Evolutionary conservation across 2,329 filamentous ascomycete species (phyloP).

Genomic region (Trichoderma oligosporum): DNA sequence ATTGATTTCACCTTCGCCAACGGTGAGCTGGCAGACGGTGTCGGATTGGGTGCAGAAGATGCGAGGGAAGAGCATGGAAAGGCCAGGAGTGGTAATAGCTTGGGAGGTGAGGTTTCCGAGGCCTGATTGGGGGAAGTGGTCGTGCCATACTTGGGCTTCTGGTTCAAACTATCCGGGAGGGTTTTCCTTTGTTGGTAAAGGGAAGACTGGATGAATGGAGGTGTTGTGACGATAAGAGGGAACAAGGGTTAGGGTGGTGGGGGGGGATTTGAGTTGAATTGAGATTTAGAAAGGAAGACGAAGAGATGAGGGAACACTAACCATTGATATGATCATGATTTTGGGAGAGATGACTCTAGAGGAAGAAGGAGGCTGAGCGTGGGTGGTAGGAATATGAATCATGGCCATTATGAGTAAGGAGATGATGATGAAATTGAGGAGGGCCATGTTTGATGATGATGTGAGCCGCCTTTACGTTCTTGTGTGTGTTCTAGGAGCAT

Average conservation of each 20-base stretch:
- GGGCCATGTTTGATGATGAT: not conserved
- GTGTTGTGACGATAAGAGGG: not conserved
- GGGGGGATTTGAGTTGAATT: not conserved
- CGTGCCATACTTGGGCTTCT: conserved; percentile 60
- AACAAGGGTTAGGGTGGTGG: no score
- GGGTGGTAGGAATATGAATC: not conserved
- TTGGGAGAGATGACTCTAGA: conserved; percentile 47
- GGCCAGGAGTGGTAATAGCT: conserved; percentile 57
- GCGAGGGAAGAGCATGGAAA: conserved; percentile 62
- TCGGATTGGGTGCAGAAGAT: conserved; percentile 60
- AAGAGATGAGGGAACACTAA: conserved; percentile 32
- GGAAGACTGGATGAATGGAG: not conserved
- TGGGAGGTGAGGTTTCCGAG: conserved; percentile 54
- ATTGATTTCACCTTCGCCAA: conserved; percentile 71
- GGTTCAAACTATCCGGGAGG: conserved; percentile 50
- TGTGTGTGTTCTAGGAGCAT: not conserved
- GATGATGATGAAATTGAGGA: not conserved
- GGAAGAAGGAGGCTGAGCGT: not conserved
- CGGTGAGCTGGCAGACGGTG: conserved; percentile 64
- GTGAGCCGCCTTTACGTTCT: not conserved
- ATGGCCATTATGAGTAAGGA: not conserved
- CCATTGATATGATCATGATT: conserved; percentile 61
- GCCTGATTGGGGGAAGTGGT: conserved; percentile 42
- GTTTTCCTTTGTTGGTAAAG: conserved; percentile 19
- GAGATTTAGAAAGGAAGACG: not conserved